phyloP scores from a whole-genome alignment of 768 basidiomycete species.

The Cubamyces sp. region DNA sequence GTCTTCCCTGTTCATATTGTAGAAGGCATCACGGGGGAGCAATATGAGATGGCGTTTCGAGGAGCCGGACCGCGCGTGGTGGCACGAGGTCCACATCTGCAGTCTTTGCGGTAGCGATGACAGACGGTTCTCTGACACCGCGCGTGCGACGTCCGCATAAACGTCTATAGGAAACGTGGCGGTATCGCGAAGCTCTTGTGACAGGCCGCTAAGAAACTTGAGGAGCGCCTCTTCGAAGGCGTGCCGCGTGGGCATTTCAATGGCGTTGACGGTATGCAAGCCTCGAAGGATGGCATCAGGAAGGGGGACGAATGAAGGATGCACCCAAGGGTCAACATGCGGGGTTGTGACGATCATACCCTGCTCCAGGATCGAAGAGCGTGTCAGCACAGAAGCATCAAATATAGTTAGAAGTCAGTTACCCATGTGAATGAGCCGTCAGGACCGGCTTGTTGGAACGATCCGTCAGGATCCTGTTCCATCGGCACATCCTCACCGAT shows the following conservation, averaged over 20 bases:
- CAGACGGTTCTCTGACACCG: constrained; percentile 43
- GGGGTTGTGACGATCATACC: constrained; percentile 44
- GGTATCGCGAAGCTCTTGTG: constrained; percentile 61
- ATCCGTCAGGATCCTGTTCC: constrained; percentile 27
- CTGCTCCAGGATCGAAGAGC: constrained; percentile 38
- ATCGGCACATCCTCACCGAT: constrained; percentile 31
- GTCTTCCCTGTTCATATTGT: constrained; percentile 50
- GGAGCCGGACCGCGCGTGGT: constrained; percentile 66
- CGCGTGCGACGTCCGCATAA: constrained; percentile 56
- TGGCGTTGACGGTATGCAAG: constrained; percentile 54
- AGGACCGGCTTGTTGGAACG: constrained; percentile 24
- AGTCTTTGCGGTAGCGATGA: constrained; percentile 43
- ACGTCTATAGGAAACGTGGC: constrained; percentile 57
- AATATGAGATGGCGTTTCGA: constrained; percentile 60
- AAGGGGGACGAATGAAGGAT: constrained; percentile 61
- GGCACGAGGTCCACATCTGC: constrained; percentile 58
- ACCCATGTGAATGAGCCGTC: constrained; percentile 50
- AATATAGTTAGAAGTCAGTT: background rate
- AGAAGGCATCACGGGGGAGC: constrained; percentile 62
- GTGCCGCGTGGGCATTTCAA: constrained; percentile 62
- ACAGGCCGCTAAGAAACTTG: constrained; percentile 53
- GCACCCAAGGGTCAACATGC: constrained; percentile 60
- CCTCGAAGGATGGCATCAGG: constrained; percentile 58
- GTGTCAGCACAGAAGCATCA: constrained; percentile 26
- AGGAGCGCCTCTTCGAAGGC: constrained; percentile 55